Evolutionary conservation across 768 basidiomycete species (phyloP).

Genomic region (Leccinum uliginosum): DNA sequence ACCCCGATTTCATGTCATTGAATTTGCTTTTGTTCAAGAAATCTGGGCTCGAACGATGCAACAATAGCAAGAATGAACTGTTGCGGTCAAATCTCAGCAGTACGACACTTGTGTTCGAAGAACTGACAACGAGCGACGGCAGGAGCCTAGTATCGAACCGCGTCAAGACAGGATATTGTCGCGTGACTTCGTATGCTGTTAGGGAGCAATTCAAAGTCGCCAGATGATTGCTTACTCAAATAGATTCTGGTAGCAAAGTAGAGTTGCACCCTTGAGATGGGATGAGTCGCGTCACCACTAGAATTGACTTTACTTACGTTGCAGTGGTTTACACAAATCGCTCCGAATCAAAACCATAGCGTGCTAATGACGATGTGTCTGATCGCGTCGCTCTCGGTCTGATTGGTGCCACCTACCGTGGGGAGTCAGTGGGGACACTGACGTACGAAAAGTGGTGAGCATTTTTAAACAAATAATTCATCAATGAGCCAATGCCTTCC

Average conservation of each 20-base stretch:
- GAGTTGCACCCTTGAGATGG: constrained; percentile 2
- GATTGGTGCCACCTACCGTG: neutral
- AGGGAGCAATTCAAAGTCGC: neutral
- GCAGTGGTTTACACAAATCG: constrained; percentile 1
- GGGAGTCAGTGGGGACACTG: neutral
- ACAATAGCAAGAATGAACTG: neutral
- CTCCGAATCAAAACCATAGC: constrained; percentile 1
- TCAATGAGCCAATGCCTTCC: neutral
- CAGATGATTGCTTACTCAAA: constrained; percentile 1
- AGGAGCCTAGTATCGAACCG: neutral
- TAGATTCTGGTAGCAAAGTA: constrained; percentile 6
- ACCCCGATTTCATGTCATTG: neutral
- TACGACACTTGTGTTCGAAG: neutral
- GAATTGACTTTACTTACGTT: neutral
- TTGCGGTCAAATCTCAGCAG: neutral
- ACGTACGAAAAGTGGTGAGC: neutral
- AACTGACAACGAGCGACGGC: constrained; percentile 4
- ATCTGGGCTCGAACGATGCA: no score
- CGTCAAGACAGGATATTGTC: constrained; percentile 1
- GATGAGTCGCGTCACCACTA: neutral
- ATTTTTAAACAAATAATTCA: neutral
- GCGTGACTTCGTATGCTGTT: neutral
- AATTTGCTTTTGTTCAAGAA: neutral
- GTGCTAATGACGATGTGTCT: neutral
- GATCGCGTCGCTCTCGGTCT: neutral